Evolutionary conservation across 257 asterid species (phyloP).

Genomic region (Przewalskia tangutica): DNA sequence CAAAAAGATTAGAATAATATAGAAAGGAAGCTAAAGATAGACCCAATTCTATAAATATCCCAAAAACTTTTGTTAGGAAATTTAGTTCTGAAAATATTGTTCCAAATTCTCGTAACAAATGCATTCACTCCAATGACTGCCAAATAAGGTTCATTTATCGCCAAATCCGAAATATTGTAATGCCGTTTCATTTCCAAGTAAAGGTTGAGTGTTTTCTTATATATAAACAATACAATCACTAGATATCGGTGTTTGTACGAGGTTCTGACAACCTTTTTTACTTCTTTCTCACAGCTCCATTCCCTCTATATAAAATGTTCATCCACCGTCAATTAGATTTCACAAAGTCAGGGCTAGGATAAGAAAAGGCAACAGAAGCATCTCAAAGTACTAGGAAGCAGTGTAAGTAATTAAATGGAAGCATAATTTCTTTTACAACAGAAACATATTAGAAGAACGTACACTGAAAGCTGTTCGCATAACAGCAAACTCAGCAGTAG

Average conservation of each 20-base stretch:
- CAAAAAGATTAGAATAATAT: not conserved
- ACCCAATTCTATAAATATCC: not conserved
- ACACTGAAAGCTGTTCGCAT: conserved; percentile 80
- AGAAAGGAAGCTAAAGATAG: not conserved
- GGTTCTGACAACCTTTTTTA: not conserved
- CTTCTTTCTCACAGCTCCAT: not conserved
- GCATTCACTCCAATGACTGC: not conserved
- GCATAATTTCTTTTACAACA: not conserved
- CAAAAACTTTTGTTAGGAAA: not conserved
- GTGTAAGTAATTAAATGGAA: not conserved
- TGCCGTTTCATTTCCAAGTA: not conserved
- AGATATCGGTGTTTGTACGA: not conserved
- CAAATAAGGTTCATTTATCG: not conserved
- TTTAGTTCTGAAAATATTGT: not conserved
- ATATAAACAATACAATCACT: not conserved
- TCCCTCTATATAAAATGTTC: not conserved
- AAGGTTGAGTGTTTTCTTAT: not conserved
- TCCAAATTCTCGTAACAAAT: not conserved
- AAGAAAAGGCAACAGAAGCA: not conserved
- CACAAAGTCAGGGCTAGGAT: not conserved
- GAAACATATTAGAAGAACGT: conserved; percentile 15
- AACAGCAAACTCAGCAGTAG: conserved; percentile 88
- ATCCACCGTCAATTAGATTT: not conserved
- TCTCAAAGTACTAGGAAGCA: not conserved
- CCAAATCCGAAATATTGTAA: not conserved